A percentile compares a stretch with the other conserved stretches of the same genome.
Conservation (phyloP, 192 early-diverging fungal genomes). For the Gamsiella multidivaricata region DNA sequence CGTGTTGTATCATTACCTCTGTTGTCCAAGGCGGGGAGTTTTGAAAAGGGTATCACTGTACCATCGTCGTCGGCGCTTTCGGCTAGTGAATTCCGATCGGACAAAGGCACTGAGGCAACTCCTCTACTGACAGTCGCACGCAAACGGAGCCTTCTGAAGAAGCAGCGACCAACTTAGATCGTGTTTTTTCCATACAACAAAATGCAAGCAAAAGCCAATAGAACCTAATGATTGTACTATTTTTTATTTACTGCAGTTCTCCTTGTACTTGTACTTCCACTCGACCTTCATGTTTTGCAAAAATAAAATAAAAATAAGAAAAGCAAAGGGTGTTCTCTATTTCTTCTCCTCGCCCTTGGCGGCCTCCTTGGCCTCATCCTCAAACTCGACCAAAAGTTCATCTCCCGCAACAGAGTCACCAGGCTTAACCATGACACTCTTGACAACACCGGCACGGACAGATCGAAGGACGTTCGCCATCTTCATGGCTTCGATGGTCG, state of each 20-base stretch:
- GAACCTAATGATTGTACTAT: too few relatives aligned
- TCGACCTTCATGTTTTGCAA: neutral
- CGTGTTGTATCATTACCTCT: neutral
- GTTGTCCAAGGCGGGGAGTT: neutral
- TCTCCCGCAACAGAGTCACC: slow-evolving; percentile 85
- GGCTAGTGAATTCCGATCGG: too few relatives aligned
- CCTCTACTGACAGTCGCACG: slow-evolving; percentile 11
- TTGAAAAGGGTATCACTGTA: neutral
- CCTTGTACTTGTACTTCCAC: neutral
- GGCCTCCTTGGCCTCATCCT: slow-evolving; percentile 45
- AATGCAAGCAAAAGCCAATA: too few relatives aligned
- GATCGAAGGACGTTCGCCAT: slow-evolving; percentile 95
- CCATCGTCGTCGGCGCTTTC: neutral
- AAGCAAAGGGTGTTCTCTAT: too few relatives aligned
- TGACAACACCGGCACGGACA: slow-evolving; percentile 79
- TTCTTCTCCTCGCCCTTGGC: slow-evolving; percentile 41
- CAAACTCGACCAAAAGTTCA: slow-evolving; percentile 79
- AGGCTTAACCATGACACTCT: slow-evolving; percentile 76
- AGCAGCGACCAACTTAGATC: neutral
- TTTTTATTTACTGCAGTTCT: neutral
- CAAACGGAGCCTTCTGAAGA: slow-evolving; percentile 24
- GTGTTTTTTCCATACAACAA: too few relatives aligned
- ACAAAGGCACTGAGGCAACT: neutral
- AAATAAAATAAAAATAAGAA: too few relatives aligned
- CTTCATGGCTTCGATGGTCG: slow-evolving; percentile 96